A percentile compares a stretch with the other conserved stretches of the same genome.
These are phyloP conservation scores for Neurospora pannonica DNA, from an alignment of 495 filamentous ascomycete species.

Conservation along the genomic window DNA sequence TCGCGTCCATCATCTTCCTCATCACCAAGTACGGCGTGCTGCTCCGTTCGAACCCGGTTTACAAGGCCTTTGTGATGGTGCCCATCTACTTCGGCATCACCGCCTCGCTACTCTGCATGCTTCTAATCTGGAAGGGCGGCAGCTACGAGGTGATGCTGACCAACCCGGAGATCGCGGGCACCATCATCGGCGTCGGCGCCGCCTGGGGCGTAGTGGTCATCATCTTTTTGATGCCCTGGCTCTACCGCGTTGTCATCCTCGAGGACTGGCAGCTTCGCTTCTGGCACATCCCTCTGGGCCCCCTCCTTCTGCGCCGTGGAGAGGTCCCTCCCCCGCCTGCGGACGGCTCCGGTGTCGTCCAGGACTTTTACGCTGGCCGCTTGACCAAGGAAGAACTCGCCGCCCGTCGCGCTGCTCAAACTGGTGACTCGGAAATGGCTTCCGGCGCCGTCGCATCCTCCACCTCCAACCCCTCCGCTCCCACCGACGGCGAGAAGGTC, in stretches of 20 bases:
- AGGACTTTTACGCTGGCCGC: slow-evolving; percentile 46
- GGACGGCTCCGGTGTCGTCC: slow-evolving; percentile 27
- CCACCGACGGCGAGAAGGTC: not conserved
- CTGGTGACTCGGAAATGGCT: not conserved
- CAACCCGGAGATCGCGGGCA: slow-evolving; percentile 19
- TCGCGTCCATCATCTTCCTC: slow-evolving; percentile 52
- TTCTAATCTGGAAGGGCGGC: slow-evolving; percentile 51
- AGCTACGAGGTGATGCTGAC: slow-evolving; percentile 34
- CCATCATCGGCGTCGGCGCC: slow-evolving; percentile 10
- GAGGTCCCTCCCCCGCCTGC: slow-evolving; percentile 36
- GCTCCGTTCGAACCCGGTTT: slow-evolving; percentile 47
- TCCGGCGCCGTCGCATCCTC: not conserved
- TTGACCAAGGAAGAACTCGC: slow-evolving; percentile 39
- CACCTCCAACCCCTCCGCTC: not conserved
- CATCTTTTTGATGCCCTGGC: slow-evolving; percentile 52
- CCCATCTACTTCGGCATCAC: slow-evolving; percentile 56
- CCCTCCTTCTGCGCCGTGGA: slow-evolving; percentile 41
- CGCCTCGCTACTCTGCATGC: slow-evolving; percentile 51
- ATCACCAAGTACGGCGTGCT: slow-evolving; percentile 56
- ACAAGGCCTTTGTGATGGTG: slow-evolving; percentile 45
- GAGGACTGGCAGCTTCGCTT: slow-evolving; percentile 48
- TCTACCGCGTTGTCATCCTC: slow-evolving; percentile 47
- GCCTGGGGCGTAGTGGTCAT: slow-evolving; percentile 5
- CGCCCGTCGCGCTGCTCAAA: slow-evolving; percentile 22
- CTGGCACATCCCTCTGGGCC: slow-evolving; percentile 51